Evolutionary conservation across 2,329 filamentous ascomycete species (phyloP).

Genomic region (Blastomyces gilchristii): DNA sequence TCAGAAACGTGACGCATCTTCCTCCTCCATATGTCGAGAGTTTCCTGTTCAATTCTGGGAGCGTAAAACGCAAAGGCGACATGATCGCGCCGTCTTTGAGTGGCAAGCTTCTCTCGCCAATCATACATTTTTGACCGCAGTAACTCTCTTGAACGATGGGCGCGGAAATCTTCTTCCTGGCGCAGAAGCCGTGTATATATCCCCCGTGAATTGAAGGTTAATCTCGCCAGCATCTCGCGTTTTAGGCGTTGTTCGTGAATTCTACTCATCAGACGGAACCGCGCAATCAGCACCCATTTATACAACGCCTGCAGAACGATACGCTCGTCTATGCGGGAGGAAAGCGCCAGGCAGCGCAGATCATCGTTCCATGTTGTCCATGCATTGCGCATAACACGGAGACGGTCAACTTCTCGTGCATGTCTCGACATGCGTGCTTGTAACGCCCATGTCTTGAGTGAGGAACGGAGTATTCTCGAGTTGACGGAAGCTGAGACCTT

Average conservation of each 20-base stretch:
- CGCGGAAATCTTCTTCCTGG: conserved; percentile 29
- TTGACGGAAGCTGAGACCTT: conserved; percentile 38
- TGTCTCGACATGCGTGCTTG: conserved; percentile 36
- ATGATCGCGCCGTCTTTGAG: conserved; percentile 33
- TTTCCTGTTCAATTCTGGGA: conserved; percentile 33
- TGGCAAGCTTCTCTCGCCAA: conserved; percentile 31
- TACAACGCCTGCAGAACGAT: conserved; percentile 48
- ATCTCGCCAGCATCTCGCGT: conserved; percentile 29
- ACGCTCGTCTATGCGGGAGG: conserved; percentile 45
- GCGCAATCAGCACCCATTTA: conserved; percentile 49
- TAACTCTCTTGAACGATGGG: conserved; percentile 25
- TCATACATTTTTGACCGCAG: conserved; percentile 26
- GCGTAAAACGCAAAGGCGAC: conserved; percentile 36
- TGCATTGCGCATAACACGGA: conserved; percentile 46
- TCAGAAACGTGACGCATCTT: conserved; percentile 35
- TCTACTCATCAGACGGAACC: conserved; percentile 32
- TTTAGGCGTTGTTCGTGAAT: conserved; percentile 33
- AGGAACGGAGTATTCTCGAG: conserved; percentile 36
- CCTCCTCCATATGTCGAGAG: conserved; percentile 30
- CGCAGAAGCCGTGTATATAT: conserved; percentile 30
- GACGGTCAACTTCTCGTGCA: conserved; percentile 42
- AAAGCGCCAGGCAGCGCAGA: conserved; percentile 45
- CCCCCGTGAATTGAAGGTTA: conserved; percentile 31
- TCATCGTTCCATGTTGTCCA: conserved; percentile 54
- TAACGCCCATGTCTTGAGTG: conserved; percentile 43